Evolutionary conservation across 352 stramenopile genomes (phyloP).

Genomic region (Phytopythium boreale): DNA sequence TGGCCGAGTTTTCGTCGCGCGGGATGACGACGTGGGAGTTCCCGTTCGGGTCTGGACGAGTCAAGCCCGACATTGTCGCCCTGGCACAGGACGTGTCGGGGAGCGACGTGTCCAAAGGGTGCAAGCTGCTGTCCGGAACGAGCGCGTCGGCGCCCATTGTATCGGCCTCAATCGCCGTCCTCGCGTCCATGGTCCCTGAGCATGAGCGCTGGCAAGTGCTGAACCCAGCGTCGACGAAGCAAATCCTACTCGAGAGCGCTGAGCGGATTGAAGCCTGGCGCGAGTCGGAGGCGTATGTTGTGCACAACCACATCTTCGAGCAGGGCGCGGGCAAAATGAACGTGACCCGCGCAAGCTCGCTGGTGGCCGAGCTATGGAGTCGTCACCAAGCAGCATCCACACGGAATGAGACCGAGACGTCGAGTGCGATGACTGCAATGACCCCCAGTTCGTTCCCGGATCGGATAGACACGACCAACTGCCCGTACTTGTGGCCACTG

Average conservation of each 20-base stretch:
- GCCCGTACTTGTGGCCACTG: conserved; percentile 85
- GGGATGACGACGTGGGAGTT: conserved; percentile 88
- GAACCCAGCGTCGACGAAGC: conserved; percentile 70
- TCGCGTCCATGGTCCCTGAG: conserved; percentile 66
- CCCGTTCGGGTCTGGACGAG: conserved; percentile 70
- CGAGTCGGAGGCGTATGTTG: conserved; percentile 30
- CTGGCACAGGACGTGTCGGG: conserved; percentile 66
- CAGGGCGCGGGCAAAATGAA: conserved; percentile 80
- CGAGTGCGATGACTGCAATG: conserved; percentile 8
- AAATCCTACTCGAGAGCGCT: conserved; percentile 58
- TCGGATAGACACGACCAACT: conserved; percentile 67
- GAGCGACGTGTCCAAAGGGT: conserved; percentile 43
- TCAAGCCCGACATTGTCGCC: conserved; percentile 85
- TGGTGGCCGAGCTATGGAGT: conserved; percentile 39
- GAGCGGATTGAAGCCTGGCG: conserved; percentile 34
- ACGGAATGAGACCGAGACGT: conserved; percentile 11
- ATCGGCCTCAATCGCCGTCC: conserved; percentile 65
- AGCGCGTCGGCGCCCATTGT: conserved; percentile 85
- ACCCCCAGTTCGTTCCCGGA: conserved; percentile 60
- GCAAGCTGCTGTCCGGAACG: conserved; percentile 71
- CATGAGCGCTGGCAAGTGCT: conserved; percentile 51
- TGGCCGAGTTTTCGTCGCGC: conserved; percentile 78
- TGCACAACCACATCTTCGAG: conserved; percentile 83
- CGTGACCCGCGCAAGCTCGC: conserved; percentile 48
- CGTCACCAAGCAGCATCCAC: conserved; percentile 17